A percentile compares a stretch with the other conserved stretches of the same genome.
These are phyloP conservation scores for Xylariales sp. DNA, from an alignment of 2,329 filamentous ascomycete species.

Conservation along the genomic window DNA sequence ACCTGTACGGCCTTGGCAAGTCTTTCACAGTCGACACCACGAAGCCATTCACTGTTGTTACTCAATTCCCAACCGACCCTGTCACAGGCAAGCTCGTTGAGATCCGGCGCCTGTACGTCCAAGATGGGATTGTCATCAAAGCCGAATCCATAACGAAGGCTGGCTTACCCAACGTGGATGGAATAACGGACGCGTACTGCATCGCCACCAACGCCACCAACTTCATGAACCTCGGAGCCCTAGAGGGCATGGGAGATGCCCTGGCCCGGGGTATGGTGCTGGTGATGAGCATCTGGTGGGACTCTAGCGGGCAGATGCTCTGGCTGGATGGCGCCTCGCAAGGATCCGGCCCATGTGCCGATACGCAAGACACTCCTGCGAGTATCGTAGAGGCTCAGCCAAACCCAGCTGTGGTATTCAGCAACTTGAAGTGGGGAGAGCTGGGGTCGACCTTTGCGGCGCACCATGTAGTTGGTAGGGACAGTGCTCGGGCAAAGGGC, in stretches of 20 bases:
- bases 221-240: conserved; percentile 32
- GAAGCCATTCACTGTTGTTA: conserved; percentile 30
- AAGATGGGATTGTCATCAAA: conserved; percentile 28
- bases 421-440: conserved; percentile 53
- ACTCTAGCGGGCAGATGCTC: conserved; percentile 43
- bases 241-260: conserved; percentile 37
- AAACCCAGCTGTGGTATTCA: conserved; percentile 46
- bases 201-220: conserved; percentile 22
- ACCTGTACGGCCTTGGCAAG: conserved; percentile 25
- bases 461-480: no score
- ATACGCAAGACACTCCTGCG: conserved; percentile 39
- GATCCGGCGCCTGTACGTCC: conserved; percentile 30
- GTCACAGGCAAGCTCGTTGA: conserved; percentile 21
- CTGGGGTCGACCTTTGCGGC: conserved; percentile 46
- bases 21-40: conserved; percentile 27
- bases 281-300: conserved; percentile 49
- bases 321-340: conserved; percentile 49
- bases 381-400: conserved; percentile 39
- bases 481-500: no score
- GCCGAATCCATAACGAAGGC: conserved; percentile 24
- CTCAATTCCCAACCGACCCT: conserved; percentile 29
- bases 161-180: conserved; percentile 26
- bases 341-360: conserved; percentile 45
- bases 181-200: conserved; percentile 31
- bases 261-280: conserved; percentile 43